Evolutionary conservation across 2,329 filamentous ascomycete genomes (phyloP), one percentile per base, ranked within the genome.

Genomic region (Colletotrichum tamarilloi): DNA sequence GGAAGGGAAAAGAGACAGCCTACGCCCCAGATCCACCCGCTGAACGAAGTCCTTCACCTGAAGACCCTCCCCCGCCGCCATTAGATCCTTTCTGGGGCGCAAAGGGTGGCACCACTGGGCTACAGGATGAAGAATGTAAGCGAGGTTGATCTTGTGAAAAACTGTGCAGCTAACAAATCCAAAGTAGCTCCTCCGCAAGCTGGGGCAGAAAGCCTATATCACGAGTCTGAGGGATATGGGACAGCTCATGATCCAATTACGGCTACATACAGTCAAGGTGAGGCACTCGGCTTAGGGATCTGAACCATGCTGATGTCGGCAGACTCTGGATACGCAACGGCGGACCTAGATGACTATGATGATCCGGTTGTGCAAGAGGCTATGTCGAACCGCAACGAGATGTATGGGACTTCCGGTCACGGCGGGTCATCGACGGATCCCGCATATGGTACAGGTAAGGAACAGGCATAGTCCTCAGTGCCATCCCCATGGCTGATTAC

Each of bases 21-120:
- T 71, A 71, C 49, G 58, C 46, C 14, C 26, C 49, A 38, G 60
- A 69, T 32, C 68, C 53, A 22, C 22, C 67, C 14, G 62, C 68
- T 35, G 70, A n/a, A 8, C 66, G 32, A 46, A 22, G 56, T 9
- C 35, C 12, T 26, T 52, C 30, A 22, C 49, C 62, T 11, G 52
- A 42, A 16, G 62, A 46, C 11, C 68, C 46, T 28, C 32, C 16
- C 19, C 49, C 46, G 19, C 67, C 46, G 22, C 67, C 62, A 2
- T 14, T 71, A 19, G 70, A 66, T 32, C 71, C 73, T 22, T 74
- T 74, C 19, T 74, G 64, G 35, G 72, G 72, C 16, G 62, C 62
- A 30, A 22, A 64, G 8, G 7, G 19, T 9, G 62, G 32, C n/a
- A 30, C 62, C 26, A 26, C 49, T 55, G 49, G 46, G 26, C 62